phyloP scores from a whole-genome alignment of 495 filamentous ascomycete genomes.

The Oidiodendron maius region DNA sequence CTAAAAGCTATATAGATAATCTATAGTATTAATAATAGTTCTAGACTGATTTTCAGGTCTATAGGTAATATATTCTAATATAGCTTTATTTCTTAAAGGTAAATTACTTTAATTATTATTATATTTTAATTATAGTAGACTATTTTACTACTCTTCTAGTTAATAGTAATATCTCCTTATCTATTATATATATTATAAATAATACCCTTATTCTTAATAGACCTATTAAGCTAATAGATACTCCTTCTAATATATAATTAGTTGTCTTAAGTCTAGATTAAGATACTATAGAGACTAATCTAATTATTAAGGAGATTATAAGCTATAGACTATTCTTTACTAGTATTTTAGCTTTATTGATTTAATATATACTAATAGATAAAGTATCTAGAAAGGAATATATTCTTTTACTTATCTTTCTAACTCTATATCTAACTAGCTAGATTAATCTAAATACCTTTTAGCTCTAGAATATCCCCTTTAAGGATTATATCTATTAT shows the following conservation, averaged over 20 bases:
- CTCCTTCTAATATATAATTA: not conserved
- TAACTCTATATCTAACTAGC: not conserved
- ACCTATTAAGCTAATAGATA: not conserved
- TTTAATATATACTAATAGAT: not conserved
- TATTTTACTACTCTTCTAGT: not conserved
- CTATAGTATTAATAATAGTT: not conserved
- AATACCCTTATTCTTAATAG: not conserved
- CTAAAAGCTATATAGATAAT: not conserved
- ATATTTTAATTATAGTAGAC: not conserved
- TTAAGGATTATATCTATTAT: not conserved
- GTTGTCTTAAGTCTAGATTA: not conserved
- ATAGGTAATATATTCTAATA: not conserved
- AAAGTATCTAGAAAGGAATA: not conserved
- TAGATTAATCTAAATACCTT: not conserved
- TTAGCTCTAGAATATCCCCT: not conserved
- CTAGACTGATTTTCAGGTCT: not conserved
- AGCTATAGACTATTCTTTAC: not conserved
- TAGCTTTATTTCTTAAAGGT: slow-evolving; percentile 1
- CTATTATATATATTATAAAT: not conserved
- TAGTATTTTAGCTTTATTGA: not conserved
- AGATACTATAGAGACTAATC: not conserved
- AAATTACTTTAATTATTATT: not conserved
- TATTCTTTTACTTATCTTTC: not conserved
- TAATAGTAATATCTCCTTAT: not conserved
- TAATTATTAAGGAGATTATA: not conserved